Base-by-base conservation (phyloP, 2,329 filamentous ascomycete species). In the Coleophoma eucalyptorum region DNA sequence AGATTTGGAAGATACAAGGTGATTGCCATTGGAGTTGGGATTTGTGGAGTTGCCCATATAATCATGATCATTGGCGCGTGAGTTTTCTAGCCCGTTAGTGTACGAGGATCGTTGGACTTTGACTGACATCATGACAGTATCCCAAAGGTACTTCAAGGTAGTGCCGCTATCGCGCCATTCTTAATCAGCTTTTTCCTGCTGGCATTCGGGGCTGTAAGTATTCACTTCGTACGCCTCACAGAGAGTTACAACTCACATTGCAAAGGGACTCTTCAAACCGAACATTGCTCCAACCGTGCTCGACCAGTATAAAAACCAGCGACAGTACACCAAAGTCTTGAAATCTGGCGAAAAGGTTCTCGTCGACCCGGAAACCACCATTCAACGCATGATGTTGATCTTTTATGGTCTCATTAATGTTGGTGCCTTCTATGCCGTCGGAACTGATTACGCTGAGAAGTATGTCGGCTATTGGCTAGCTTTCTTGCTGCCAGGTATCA, bases 381-480 rank as follows among this genome's bases (percentile, higher is more conserved):
- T 79, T 5, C 73, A 78, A 5, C 73, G 79, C 46, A 51, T 59
- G 4, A 58, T 64, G 43, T 49, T 65, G 3, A 58, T 54, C 66
- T 90, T 89, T 65, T 90, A 89, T 68, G 72, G 86, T 50, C 77
- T 84, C 59, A 84, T 89, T 71, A 89, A 89, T 63, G 62, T 87
- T 13, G 87, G 87, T 40, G 80, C 82, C 19, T 59, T 64, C 53
- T 63, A 75, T 43, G 80, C 76, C 48, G 53, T 73, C 15, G 65
- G 69, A 8, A 70, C 69, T 5, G 63, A 66, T 0, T 76, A 74
- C 21, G 54, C 67, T 1, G 73, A 71, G 44, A 73, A 72, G 55
- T 75, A 55, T 69, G 76, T 61, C 72, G 77, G 73, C 69, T 77
- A 72, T 59, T 79, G 61, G 73, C 71, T 52, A 71, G 70, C 68